Base-by-base conservation (phyloP, 768 basidiomycete genomes). In the Hypholoma sublateritium region DNA sequence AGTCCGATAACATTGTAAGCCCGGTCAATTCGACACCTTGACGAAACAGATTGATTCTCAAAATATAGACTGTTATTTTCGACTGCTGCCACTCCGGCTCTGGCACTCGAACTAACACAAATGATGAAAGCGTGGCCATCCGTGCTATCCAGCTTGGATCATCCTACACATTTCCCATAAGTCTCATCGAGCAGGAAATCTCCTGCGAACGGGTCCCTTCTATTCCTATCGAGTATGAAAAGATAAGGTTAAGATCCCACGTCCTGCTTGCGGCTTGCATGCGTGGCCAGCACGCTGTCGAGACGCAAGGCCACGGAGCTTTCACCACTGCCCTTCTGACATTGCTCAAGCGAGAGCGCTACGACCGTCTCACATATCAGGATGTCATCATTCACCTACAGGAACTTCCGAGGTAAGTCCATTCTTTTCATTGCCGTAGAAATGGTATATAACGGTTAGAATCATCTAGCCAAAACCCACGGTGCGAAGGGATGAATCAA, bases 1-100 rank as follows among this genome's bases (percentile, higher is more conserved):
- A 55, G 36, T 53, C 53, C 17, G 48, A 59, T 28, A 59, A 59
- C 28, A 59, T 59, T 16, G 58, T 59, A 21, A 50, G 58, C 36
- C n/a, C 17, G 19, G 34, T 44, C 5, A 13, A 24, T 50, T 39
- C 43, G 7, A 47, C 9, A 12, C 6, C n/a, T n/a, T 47, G 5
- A 47, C 22, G 3, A 32, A 32, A 9, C 5, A n/a, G 19, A 11
- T 13, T 24, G 19, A 52, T 8, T 32, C 39, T 36, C 28, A 32
- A 32, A 5, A 8, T 14, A 17, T 53, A 39, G 42, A 48, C 28
- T 17, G 48, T 55, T n/a, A 25, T 49, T 17, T 45, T 41, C 16
- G 58, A 55, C 17, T 53, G 53, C 21, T 53, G 53, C n/a, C 53
- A 53, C 34, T 28, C 53, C 16, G 53, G 42, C 5, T 53, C 53